Base-by-base conservation (phyloP, 768 basidiomycete genomes). In the Guyanaporus albipodus region DNA sequence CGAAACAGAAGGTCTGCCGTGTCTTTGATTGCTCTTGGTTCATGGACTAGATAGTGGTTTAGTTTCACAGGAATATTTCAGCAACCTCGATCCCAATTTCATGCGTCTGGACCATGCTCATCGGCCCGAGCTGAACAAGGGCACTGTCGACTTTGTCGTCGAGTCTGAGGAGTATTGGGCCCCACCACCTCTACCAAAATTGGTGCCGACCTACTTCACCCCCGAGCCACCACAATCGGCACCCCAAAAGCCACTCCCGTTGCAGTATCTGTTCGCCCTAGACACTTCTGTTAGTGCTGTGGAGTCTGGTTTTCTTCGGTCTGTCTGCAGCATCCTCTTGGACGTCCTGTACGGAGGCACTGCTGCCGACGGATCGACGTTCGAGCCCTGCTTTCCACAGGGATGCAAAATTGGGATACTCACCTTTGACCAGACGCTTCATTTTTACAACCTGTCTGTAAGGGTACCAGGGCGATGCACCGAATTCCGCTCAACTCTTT, bases 381-480 rank as follows among this genome's bases (percentile, higher is more conserved):
- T 73, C 9, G 69, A 73, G 9, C 59, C 78, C 11, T 80, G 74
- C 55, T 78, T 84, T 55, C 82, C 83, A 1, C 55, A 65, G 19
- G 63, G 67, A 45, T 78, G 75, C 63, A 71, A 71, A 53, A 60
- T 97, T n/a, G 86, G 83, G 2, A 83, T 99, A 52, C 48, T 97
- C 21, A 89, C 92, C 0, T 96, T 84, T 59, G 91, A 95, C 60
- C 63, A 71, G 38, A 73, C 79, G 1, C 67, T 98, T 24, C 90
- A 96, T 55, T 94, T 96, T 63, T 91, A 91, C 67, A 82, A 94
- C 61, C 72, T 98, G 50, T 82, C 85, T 60, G 95, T 90, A 73
- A 72, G 85, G 38, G 44, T 54, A 31, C 28, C 54, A 42, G 38
- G 40, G 46, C 40, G 17, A 19, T 35, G 40, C 3, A 28, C 40